These are phyloP conservation scores for Magnolia officinalis DNA, from an alignment of 164 flowering plant genomes.

Conservation along the genomic window DNA sequence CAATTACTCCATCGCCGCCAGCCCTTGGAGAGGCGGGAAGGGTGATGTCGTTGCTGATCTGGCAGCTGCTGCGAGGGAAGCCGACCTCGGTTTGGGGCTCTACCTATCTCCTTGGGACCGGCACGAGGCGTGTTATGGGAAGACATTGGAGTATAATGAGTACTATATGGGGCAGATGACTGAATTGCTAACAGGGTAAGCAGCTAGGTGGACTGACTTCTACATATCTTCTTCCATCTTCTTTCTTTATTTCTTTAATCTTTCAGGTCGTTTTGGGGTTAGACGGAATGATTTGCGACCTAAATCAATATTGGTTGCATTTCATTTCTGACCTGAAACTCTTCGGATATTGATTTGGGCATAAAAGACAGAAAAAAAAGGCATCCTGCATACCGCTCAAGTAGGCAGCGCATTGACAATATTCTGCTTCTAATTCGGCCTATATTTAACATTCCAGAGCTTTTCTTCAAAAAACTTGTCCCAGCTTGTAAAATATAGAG, in stretches of 20 bases:
- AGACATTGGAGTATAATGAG: conserved; percentile 80
- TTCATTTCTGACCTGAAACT: too few species aligned
- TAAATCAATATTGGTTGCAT: too few species aligned
- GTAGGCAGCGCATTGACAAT: too few species aligned
- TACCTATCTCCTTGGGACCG: conserved; percentile 99
- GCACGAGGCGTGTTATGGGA: conserved; percentile 72
- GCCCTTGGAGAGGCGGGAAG: conserved; percentile 63
- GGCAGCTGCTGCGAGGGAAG: conserved; percentile 57
- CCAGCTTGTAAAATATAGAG: too few species aligned
- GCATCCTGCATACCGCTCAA: too few species aligned
- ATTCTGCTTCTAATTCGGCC: too few species aligned
- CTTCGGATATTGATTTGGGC: too few species aligned
- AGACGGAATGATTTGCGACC: too few species aligned
- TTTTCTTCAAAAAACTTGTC: too few species aligned
- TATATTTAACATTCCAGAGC: too few species aligned
- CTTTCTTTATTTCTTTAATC: neutral
- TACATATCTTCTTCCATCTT: neutral
- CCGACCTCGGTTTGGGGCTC: conserved; percentile 63
- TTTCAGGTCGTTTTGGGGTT: too few species aligned
- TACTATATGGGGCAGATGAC: conserved; percentile 85
- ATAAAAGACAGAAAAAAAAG: too few species aligned
- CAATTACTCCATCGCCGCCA: conserved; percentile 67
- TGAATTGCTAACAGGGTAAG: conserved; percentile 84
- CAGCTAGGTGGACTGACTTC: neutral
- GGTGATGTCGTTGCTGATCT: conserved; percentile 82